Evolutionary conservation across 2,329 filamentous ascomycete species (phyloP).

Genomic region (Ceratocystis huliohia): DNA sequence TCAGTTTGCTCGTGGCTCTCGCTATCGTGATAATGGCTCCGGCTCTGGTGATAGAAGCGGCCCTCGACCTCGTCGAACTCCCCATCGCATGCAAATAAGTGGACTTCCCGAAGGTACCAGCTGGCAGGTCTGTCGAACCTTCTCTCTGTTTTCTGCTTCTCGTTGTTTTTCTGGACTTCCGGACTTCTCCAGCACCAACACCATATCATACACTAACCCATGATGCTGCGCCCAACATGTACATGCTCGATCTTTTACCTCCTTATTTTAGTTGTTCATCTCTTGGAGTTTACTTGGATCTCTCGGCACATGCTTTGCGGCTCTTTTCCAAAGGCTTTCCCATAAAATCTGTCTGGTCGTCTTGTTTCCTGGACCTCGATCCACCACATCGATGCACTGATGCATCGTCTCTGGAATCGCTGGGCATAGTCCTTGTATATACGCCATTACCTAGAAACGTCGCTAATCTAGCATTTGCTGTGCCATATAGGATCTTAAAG

Average conservation of each 20-base stretch:
- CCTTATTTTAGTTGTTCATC: background rate
- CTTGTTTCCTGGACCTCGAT: background rate
- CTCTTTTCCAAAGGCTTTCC: background rate
- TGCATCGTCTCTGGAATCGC: background rate
- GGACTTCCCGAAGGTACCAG: constrained; percentile 96
- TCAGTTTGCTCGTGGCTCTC: constrained; percentile 87
- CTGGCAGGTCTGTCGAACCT: constrained; percentile 92
- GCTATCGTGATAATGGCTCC: constrained; percentile 39
- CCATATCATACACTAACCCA: background rate
- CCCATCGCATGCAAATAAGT: constrained; percentile 93
- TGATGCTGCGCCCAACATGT: background rate
- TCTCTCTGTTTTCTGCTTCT: constrained; percentile 25
- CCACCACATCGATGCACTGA: background rate
- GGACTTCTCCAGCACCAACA: background rate
- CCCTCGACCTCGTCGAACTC: constrained; percentile 78
- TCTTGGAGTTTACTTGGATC: background rate
- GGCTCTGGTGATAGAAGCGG: constrained; percentile 42
- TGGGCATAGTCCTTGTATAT: background rate
- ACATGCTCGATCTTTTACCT: background rate
- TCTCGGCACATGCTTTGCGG: background rate
- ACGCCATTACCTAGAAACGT: background rate
- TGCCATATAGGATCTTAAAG: constrained; percentile 81
- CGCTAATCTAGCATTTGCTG: constrained; percentile 1
- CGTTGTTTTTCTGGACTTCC: constrained; percentile 6
- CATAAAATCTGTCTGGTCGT: background rate